These are phyloP conservation scores for Macrolepiota albuminosa DNA, from an alignment of 768 basidiomycete species.

Conservation along the genomic window DNA sequence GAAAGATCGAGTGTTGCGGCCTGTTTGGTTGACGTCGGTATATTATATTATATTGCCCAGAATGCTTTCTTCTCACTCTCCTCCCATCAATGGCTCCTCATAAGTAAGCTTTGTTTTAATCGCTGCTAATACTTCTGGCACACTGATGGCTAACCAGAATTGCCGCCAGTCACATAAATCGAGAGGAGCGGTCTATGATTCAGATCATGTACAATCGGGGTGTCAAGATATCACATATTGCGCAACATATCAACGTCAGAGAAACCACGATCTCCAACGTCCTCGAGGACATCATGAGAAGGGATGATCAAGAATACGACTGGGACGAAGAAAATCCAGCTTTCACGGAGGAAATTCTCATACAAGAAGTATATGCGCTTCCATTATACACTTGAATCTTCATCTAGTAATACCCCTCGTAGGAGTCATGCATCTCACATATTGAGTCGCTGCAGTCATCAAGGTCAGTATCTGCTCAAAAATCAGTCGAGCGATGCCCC, in stretches of 20 bases:
- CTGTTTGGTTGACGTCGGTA: not conserved
- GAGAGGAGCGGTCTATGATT: not conserved
- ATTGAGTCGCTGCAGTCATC: not conserved
- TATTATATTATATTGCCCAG: not conserved
- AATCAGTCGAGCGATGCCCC: not conserved
- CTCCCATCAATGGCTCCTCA: not conserved
- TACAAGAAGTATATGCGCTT: not conserved
- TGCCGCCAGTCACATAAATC: not conserved
- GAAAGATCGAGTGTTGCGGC: not conserved
- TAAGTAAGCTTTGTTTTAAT: not conserved
- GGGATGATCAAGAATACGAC: not conserved
- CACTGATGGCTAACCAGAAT: not conserved
- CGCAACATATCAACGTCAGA: not conserved
- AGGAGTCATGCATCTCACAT: not conserved
- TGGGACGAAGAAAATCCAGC: not conserved
- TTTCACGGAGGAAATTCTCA: not conserved
- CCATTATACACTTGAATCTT: not conserved
- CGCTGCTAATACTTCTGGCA: not conserved
- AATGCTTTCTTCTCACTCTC: not conserved
- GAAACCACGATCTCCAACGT: not conserved
- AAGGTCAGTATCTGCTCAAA: not conserved
- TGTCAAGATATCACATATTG: not conserved
- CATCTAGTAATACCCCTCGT: too few species aligned
- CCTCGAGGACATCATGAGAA: not conserved
- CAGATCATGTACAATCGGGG: slow-evolving; percentile 1